Base-by-base conservation (phyloP, 371 early-diverging fungal species). In the Saksenaea vasiformis region DNA sequence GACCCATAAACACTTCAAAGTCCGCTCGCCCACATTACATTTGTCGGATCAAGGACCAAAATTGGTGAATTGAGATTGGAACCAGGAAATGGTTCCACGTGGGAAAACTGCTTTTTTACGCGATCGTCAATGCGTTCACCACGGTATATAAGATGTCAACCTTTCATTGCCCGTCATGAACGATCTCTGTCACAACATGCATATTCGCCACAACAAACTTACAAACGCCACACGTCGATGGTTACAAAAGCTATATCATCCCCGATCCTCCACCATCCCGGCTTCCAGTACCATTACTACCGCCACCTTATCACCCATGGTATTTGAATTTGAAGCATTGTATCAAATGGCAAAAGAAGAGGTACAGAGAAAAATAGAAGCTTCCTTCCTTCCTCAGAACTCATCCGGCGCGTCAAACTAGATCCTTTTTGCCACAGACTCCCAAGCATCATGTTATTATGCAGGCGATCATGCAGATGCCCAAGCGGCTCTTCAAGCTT, bases 381-480 rank as follows among this genome's bases (percentile, higher is more conserved):
- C n/a, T n/a, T n/a, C n/a, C n/a, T n/a, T n/a, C n/a, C n/a, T n/a
- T n/a, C n/a, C n/a, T n/a, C n/a, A n/a, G n/a, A n/a, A n/a, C n/a
- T n/a, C n/a, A n/a, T n/a, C n/a, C n/a, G n/a, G n/a, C n/a, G n/a
- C n/a, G n/a, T n/a, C n/a, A n/a, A n/a, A n/a, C n/a, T 53, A 72
- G 73, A 69, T 72, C 41, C 54, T 38, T 28, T 69, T 59, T 60
- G 73, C 73, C 11, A 56, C 43, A 14, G 73, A 73, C 53, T 69
- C 73, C 5, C 70, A 67, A 55, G 69, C 65, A 59, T 73, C 73
- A 3, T 69, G 66, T 11, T 73, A 73, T 44, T 73, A 69, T 19
- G 64, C 66, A 41, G 69, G 67, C 0, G 73, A 73, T 58, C 36
- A 36, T 36, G 8, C 37, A 0, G 60, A 67, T 9, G 67, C 70